Evolutionary conservation across 257 asterid species (phyloP), one percentile per base, ranked within the genome.

Genomic region (Gentiana macrophylla): DNA sequence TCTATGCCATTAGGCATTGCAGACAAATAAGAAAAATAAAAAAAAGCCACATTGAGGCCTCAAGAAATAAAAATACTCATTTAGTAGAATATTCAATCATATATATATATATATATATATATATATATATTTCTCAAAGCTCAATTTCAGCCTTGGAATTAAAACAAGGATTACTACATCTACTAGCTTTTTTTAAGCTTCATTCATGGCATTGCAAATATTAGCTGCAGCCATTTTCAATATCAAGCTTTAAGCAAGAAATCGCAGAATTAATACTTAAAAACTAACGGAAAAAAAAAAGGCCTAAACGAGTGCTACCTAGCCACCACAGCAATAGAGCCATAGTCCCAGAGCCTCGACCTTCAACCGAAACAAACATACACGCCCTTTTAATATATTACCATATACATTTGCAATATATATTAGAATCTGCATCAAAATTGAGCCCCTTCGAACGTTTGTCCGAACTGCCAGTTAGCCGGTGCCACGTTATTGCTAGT

Each of bases 271-370:
- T 41, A 2, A 0, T 7, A 38, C 8, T 7, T 4, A 38, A 3
- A 38, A 3, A 38, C 8, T 38, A 38, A 3, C 44, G 2, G 9
- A 51, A 36, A 35, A 51, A 38, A 64, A 44, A 60, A 57, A 54
- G 77, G 82, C 78, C 82, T 76, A 76, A 76, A 92, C 86, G 92
- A 94, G 96, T 74, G 89, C 80, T 60, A 79, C 52, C 83, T 50
- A 70, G 67, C 82, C 84, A 83, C 95, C 90, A 70, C 88, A 48
- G 79, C 87, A 46, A 70, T 70, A 75, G 73, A 69, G 72, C 83
- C 77, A 77, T 67, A 59, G 67, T 50, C 71, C 59, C 35, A 32
- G 51, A 13, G 32, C 50, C 59, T 12, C 67, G 37, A 52, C 53
- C 61, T 44, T 68, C 77, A 24, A 12, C 5, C 59, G 37, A 51